phyloP scores from a whole-genome alignment of 2,329 filamentous ascomycete species.

The Ilyonectria robusta region DNA sequence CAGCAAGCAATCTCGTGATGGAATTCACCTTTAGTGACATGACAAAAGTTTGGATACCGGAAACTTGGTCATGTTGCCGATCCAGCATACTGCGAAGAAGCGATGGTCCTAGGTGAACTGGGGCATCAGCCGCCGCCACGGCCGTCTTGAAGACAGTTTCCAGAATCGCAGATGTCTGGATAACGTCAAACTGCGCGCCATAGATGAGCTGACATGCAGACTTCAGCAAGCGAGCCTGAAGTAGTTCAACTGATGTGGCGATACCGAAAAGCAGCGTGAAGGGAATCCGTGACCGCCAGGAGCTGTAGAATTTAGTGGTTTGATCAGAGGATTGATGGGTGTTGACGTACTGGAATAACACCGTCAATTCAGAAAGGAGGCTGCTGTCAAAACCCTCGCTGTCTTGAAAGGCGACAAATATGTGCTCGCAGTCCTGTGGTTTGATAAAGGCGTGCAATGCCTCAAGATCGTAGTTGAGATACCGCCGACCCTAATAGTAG shows the following conservation, averaged over 20 bases:
- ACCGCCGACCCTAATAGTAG: constrained; percentile 68
- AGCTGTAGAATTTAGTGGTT: constrained; percentile 54
- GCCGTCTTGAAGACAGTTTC: constrained; percentile 79
- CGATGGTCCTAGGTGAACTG: constrained; percentile 74
- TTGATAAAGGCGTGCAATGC: constrained; percentile 74
- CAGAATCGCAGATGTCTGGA: constrained; percentile 78
- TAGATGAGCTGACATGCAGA: constrained; percentile 76
- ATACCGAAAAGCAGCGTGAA: constrained; percentile 85
- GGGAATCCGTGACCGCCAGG: constrained; percentile 82
- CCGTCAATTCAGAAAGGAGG: constrained; percentile 79
- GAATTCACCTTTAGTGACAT: constrained; percentile 74
- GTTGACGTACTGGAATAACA: constrained; percentile 73
- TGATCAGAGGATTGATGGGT: background rate
- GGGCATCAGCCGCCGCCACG: constrained; percentile 69
- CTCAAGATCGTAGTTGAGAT: constrained; percentile 85
- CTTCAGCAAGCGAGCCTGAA: constrained; percentile 81
- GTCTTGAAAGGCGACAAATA: constrained; percentile 83
- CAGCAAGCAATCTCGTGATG: background rate
- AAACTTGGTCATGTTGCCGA: constrained; percentile 82
- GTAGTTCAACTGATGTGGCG: constrained; percentile 84
- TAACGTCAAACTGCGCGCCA: constrained; percentile 83
- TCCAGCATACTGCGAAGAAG: constrained; percentile 76
- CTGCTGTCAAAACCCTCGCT: constrained; percentile 84
- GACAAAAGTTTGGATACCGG: constrained; percentile 80
- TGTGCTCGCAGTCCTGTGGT: constrained; percentile 66